Conservation (phyloP, 2,329 filamentous ascomycete species). For the Drechslerella coelobrocha region DNA sequence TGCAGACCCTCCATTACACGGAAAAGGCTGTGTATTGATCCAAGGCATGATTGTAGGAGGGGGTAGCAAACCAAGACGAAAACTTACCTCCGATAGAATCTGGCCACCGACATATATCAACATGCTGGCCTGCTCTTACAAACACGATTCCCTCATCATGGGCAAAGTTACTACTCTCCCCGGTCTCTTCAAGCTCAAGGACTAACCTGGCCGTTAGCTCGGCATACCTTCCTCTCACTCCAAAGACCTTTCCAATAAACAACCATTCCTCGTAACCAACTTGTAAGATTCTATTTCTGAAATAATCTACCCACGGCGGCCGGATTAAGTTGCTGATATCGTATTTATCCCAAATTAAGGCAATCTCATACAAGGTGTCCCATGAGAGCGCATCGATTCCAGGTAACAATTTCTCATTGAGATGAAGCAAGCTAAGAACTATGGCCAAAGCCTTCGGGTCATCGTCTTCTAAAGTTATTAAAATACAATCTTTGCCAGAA, state of each 20-base stretch:
- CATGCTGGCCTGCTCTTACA: slow-evolving; percentile 3
- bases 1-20: too few species aligned
- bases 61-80: too few species aligned
- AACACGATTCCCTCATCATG: slow-evolving; percentile 3
- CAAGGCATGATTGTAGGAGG: too few species aligned
- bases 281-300: slow-evolving; percentile 9
- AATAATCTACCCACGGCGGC: slow-evolving; percentile 35
- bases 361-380: slow-evolving; percentile 28
- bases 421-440: slow-evolving; percentile 25
- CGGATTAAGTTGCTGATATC: slow-evolving; percentile 34
- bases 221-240: slow-evolving; percentile 15
- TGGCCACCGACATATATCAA: slow-evolving; percentile 22
- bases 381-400: slow-evolving; percentile 12
- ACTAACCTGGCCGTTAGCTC: slow-evolving; percentile 27
- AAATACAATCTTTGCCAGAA: slow-evolving; percentile 13
- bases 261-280: slow-evolving; percentile 36
- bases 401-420: slow-evolving; percentile 19
- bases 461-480: slow-evolving; percentile 35
- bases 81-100: slow-evolving; percentile 19
- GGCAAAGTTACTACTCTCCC: background rate
- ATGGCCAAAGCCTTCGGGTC: slow-evolving; percentile 18
- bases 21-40: too few species aligned
- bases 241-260: slow-evolving; percentile 33
- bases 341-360: slow-evolving; percentile 45
- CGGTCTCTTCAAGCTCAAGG: slow-evolving; percentile 16